Base-by-base conservation (phyloP, 108 stramenopile species). In the Chaetoceros muelleri region DNA sequence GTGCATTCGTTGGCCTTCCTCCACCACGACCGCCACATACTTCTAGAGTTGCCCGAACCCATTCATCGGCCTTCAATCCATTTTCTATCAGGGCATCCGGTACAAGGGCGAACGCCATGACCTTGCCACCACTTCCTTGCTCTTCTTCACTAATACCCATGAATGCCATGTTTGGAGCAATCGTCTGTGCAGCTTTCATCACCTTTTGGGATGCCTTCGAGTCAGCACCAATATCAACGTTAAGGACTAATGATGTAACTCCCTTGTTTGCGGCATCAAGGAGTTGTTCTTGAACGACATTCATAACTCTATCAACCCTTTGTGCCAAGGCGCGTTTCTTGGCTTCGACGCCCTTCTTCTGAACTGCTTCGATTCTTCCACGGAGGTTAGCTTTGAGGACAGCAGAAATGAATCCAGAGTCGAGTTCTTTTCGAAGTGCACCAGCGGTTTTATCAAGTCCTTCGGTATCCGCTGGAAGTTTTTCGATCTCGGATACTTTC, bases 151-250 rank as follows among this genome's bases (percentile, higher is more conserved):
- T 84, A 25, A 94, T 26, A 16, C 87, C 93, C 75, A 90, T 75
- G 67, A 90, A 90, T 13, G 85, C 85, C 71, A 86, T 63, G 18
- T 79, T 74, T 0, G 89, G 89, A 13, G 88, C 83, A 49, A 76
- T 46, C 53, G 91, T 90, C 61, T 90, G 76, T 18, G 90, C 81
- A 8, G 90, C 76, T 58, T 96, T 93, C 45, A 85, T 69, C 28
- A 95, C 79, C 65, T 92, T 91, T 44, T 90, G 87, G 0, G 93
- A 92, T 25, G 92, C 84, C 57, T 99, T 97, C 28, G 85, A 80
- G 57, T 97, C 98, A 21, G 94, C 89, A 22, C 84, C 95, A 64
- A 93, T 82, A 24, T 89, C 84, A 16, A 94, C 73, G 30, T 90
- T 85, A 47, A 96, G 47, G 25, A 86, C 77, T n/a, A 87, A 48